phyloP scores from a whole-genome alignment of 1,284 basidiomycete genomes.

The Cerrena zonata region DNA sequence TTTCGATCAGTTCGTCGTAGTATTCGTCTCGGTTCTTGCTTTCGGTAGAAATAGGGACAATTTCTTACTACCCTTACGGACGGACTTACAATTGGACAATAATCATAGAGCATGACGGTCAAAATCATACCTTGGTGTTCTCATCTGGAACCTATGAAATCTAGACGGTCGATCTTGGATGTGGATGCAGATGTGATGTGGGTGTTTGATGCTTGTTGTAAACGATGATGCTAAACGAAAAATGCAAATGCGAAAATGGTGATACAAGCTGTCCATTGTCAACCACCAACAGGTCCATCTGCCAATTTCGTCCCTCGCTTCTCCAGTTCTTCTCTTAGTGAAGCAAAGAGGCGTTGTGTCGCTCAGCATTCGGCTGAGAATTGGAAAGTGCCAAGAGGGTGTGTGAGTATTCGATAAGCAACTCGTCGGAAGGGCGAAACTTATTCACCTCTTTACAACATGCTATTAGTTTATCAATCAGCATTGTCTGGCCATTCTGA shows the following conservation, averaged over 20 bases:
- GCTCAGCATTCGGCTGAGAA: constrained; percentile 68
- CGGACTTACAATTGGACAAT: too few species aligned
- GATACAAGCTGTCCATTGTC: too few species aligned
- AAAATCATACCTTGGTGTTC: background rate
- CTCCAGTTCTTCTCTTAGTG: constrained; percentile 74
- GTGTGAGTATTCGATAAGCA: constrained; percentile 4
- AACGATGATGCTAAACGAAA: too few species aligned
- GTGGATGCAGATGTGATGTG: too few species aligned
- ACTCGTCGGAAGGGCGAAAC: constrained; percentile 4
- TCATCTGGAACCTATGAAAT: background rate
- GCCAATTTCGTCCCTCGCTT: constrained; percentile 35
- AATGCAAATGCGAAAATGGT: too few species aligned
- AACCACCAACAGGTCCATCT: constrained; percentile 47
- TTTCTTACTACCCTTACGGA: background rate
- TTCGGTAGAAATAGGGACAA: background rate
- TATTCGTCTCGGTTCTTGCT: background rate
- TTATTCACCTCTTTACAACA: constrained; percentile 75
- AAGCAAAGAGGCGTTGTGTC: constrained; percentile 73
- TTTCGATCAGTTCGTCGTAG: background rate
- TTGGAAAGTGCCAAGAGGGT: background rate
- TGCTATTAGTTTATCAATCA: constrained; percentile 72
- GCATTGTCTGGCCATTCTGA: constrained; percentile 65
- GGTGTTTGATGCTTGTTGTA: background rate
- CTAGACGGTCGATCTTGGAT: background rate
- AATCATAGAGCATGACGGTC: background rate